Conservation (phyloP, 73 alveolate species). For the Paramecium pentaurelia region DNA sequence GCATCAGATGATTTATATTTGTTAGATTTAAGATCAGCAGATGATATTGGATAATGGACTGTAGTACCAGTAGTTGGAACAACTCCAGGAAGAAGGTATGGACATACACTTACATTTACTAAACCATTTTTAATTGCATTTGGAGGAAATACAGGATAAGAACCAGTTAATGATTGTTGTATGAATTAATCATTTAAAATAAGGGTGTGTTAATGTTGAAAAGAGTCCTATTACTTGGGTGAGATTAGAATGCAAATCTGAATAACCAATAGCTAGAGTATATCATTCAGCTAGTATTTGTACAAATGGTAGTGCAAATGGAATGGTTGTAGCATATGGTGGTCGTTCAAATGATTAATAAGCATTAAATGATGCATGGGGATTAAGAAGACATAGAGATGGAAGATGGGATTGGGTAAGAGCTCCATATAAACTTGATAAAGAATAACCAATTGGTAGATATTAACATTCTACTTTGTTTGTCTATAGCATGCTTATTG, state of each 20-base stretch:
- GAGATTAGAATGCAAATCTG: conserved; percentile 78
- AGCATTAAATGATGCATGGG: conserved; percentile 96
- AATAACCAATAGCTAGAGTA: conserved; percentile 88
- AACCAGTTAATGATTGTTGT: conserved; percentile 97
- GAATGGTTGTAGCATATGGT: conserved; percentile 94
- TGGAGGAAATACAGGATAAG: conserved; percentile 96
- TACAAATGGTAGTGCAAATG: conserved; percentile 88
- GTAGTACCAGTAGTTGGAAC: conserved; percentile 94
- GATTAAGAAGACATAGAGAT: conserved; percentile 94
- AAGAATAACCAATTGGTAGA: conserved; percentile 81
- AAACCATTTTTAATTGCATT: conserved; percentile 90
- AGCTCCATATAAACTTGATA: conserved; percentile 90
- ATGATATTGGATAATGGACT: conserved; percentile 91
- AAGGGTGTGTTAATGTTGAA: conserved; percentile 81
- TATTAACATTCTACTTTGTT: conserved; percentile 86
- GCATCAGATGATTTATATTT: conserved; percentile 96
- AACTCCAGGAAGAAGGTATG: conserved; percentile 97
- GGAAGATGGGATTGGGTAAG: conserved; percentile 97
- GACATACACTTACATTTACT: conserved; percentile 87
- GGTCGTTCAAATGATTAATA: conserved; percentile 90
- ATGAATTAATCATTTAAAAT: not conserved
- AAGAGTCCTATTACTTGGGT: conserved; percentile 93
- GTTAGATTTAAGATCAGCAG: conserved; percentile 91
- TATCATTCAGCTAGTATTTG: conserved; percentile 93
- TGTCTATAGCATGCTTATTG: conserved; percentile 82